Percentiles rank a stretch among this genome's conserved stretches.
These are phyloP conservation scores for Flaveria trinervia DNA, from an alignment of 129 eudicot species.

Conservation along the genomic window DNA sequence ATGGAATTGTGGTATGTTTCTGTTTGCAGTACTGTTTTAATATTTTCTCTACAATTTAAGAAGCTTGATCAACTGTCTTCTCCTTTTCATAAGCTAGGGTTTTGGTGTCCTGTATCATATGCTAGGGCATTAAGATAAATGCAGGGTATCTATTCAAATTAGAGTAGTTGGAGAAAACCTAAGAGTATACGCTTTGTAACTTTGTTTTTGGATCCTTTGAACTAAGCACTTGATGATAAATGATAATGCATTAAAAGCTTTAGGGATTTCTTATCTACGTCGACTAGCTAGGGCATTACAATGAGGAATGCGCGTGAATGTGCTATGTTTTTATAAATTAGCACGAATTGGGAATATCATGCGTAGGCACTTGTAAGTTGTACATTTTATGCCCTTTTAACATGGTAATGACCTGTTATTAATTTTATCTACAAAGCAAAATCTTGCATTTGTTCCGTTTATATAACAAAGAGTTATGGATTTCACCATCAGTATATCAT, in stretches of 20 bases:
- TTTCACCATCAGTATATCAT: conserved; percentile 2
- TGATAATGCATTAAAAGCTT: conserved; percentile 11
- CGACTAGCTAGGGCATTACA: background rate
- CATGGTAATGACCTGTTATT: conserved; percentile 6
- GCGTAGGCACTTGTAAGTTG: conserved; percentile 2
- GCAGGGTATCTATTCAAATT: background rate
- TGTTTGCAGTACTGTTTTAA: background rate
- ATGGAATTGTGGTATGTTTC: conserved; percentile 83
- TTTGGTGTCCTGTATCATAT: background rate
- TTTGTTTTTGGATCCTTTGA: conserved; percentile 10
- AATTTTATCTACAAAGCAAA: conserved; percentile 1
- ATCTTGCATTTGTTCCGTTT: background rate
- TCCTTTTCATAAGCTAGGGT: conserved; percentile 24
- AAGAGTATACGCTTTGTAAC: conserved; percentile 12
- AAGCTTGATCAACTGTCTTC: conserved; percentile 1
- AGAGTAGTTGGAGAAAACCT: conserved; percentile 15
- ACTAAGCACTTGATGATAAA: conserved; percentile 9
- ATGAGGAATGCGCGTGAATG: conserved; percentile 9
- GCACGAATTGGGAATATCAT: conserved; percentile 6
- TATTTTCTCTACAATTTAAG: background rate
- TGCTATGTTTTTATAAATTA: background rate
- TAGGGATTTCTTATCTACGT: background rate
- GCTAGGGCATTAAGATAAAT: conserved; percentile 16
- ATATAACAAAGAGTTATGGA: conserved; percentile 1
- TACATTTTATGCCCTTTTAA: conserved; percentile 18